Base-by-base conservation (phyloP, 2,329 filamentous ascomycete species). In the Pestalotiopsis sp. region DNA sequence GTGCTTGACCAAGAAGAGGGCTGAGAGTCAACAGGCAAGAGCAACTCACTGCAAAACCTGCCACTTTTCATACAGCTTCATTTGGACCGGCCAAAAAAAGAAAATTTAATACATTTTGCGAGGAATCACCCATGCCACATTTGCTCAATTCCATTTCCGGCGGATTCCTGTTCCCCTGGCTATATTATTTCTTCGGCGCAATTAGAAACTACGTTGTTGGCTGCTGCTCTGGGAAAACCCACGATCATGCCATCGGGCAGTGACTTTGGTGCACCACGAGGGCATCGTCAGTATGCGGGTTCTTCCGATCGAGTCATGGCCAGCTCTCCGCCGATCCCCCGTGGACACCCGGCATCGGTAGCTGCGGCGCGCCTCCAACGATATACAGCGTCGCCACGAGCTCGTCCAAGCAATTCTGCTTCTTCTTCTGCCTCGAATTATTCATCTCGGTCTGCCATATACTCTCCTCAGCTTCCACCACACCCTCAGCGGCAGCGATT, bases 401-500 rank as follows among this genome's bases (percentile, higher is more conserved):
- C n/a, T 36, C 31, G 11, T 62, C 45, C 39, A 7, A 20, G n/a
- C 7, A 49, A 20, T 4, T 14, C 12, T 64, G 41, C 62, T 17
- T 39, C n/a, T 60, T 70, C 65, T 66, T 57, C 64, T 61, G 63
- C 25, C 9, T 65, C 71, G 4, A 69, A 66, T 66, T 57, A 65
- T n/a, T 39, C 57, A 31, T 69, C 67, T 49, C 70, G 67, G 4
- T 61, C 71, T 7, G 72, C 70, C 64, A 64, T 58, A 9, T 75
- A 74, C 61, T 78, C 76, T 17, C 73, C 76, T 41, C 72, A 71
- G 13, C 69, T 75, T 25, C 73, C 73, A 56, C 39, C 69, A 9
- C 73, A 73, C 45, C 70, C 67, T 65, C 60, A 76, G 61, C 76
- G 73, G 68, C 70, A 70, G 25, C 69, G 73, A 17, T 62, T 76